Evolutionary conservation across 441 rosid genomes (phyloP).

Genomic region (Biscutella laevigata): DNA sequence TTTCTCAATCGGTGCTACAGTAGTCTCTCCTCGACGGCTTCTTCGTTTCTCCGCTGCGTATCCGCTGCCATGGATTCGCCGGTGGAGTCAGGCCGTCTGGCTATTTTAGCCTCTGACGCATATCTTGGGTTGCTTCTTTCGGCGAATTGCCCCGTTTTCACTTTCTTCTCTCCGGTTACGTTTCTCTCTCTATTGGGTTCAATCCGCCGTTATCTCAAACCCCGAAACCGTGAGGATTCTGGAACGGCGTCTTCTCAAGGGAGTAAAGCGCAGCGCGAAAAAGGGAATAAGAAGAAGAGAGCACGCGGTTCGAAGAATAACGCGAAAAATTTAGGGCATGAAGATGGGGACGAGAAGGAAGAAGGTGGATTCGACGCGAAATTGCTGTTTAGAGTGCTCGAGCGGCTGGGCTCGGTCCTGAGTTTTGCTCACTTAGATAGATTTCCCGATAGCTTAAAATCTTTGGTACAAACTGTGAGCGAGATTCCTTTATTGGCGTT

Average conservation of each 20-base stretch:
- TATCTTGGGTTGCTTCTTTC: conserved; percentile 59
- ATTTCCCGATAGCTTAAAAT: conserved; percentile 71
- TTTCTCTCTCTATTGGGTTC: conserved; percentile 67
- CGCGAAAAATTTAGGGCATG: conserved; percentile 12
- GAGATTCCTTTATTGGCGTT: conserved; percentile 49
- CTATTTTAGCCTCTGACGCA: conserved; percentile 50
- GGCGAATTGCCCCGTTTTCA: conserved; percentile 61
- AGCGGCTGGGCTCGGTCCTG: conserved; percentile 41
- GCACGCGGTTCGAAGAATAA: no score
- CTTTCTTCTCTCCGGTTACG: conserved; percentile 68
- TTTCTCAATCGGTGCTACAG: conserved; percentile 37
- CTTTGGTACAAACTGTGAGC: conserved; percentile 51
- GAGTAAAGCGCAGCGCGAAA: conserved; percentile 11
- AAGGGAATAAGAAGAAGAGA: conserved; percentile 30
- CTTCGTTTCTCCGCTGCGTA: conserved; percentile 42
- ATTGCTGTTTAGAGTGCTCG: conserved; percentile 37
- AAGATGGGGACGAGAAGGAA: conserved; percentile 18
- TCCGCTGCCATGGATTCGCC: conserved; percentile 58
- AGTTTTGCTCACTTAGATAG: conserved; percentile 63
- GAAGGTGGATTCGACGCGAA: conserved; percentile 35
- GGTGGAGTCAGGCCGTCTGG: conserved; percentile 25
- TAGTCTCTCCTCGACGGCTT: conserved; percentile 37
- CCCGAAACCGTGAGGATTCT: conserved; percentile 10
- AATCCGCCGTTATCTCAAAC: conserved; percentile 59
- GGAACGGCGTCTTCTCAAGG: conserved; percentile 13